Base-by-base conservation (phyloP, 495 filamentous ascomycete species). In the Polyplosphaeria fusca region DNA sequence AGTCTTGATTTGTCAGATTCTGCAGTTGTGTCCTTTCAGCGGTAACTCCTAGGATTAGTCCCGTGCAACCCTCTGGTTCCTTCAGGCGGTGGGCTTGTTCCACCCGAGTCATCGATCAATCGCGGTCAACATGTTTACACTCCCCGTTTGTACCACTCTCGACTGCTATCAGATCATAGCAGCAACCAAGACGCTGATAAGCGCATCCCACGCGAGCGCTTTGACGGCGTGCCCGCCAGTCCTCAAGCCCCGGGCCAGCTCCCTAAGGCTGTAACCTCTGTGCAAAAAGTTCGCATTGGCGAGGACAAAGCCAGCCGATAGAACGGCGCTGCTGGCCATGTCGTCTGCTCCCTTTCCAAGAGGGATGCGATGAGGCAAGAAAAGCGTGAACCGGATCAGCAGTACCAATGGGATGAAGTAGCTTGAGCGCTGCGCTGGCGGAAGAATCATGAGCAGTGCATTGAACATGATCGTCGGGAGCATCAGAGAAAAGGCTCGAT, bases 121-220 rank as follows among this genome's bases (percentile, higher is more conserved):
- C 43, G 18, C 43, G n/a, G n/a, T n/a, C n/a, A n/a, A n/a, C n/a
- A n/a, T n/a, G n/a, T n/a, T n/a, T n/a, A n/a, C n/a, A n/a, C n/a
- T n/a, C n/a, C n/a, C n/a, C n/a, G n/a, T n/a, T n/a, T n/a, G 11
- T 12, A 47, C 18, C 43, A 16, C 43, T 27, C 43, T 26, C 9
- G 18, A 5, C 9, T 41, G 43, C 53, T 44, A 56, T 5, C 43
- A 23, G 1, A 52, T 1, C 20, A 38, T 28, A 13, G 20, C 26
- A 19, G 13, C 37, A 16, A 52, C 55, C 9, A 39, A 1, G 2
- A 30, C 13, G 3, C 47, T 40, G 14, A 59, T 18, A 14, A 37
- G 25, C 19, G 39, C 48, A 53, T 60, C 56, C 56, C 56, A 60
- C 4, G 19, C 49, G n/a, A 60, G 16, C 13, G 41, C 42, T 20